Conservation (phyloP, 2,329 filamentous ascomycete genomes). For the Ophiocordyceps australis region DNA sequence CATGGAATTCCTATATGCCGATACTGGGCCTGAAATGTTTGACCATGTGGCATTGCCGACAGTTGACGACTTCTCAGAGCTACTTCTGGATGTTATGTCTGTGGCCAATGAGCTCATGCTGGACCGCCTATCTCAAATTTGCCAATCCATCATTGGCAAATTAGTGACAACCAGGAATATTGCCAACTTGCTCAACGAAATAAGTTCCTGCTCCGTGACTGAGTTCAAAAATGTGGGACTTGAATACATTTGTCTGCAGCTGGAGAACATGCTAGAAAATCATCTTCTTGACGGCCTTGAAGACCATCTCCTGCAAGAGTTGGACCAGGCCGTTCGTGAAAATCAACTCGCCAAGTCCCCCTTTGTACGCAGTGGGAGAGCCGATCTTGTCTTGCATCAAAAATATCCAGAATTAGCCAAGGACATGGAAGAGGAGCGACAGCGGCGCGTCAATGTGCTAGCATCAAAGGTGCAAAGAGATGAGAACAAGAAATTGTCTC, state of each 20-base stretch:
- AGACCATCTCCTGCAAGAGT: slow-evolving; percentile 59
- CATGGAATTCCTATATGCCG: slow-evolving; percentile 66
- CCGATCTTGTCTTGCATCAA: slow-evolving; percentile 47
- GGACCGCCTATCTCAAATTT: slow-evolving; percentile 74
- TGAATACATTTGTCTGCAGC: slow-evolving; percentile 80
- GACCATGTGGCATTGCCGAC: slow-evolving; percentile 52
- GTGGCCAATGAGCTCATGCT: slow-evolving; percentile 93
- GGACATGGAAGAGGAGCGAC: slow-evolving; percentile 50
- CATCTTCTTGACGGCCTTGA: slow-evolving; percentile 75
- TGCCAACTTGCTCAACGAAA: slow-evolving; percentile 66
- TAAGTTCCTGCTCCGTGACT: slow-evolving; percentile 65
- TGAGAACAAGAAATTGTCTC: slow-evolving; percentile 42
- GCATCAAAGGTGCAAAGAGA: slow-evolving; percentile 47
- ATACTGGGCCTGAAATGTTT: slow-evolving; percentile 66
- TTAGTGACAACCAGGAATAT: slow-evolving; percentile 82
- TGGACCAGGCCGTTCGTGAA: slow-evolving; percentile 62
- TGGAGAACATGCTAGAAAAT: slow-evolving; percentile 86
- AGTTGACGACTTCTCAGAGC: slow-evolving; percentile 70
- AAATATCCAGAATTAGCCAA: slow-evolving; percentile 42
- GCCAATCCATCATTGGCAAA: slow-evolving; percentile 65
- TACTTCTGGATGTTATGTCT: slow-evolving; percentile 80
- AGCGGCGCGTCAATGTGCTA: slow-evolving; percentile 59
- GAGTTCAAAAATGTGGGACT: slow-evolving; percentile 78
- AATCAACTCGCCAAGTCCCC: slow-evolving; percentile 69
- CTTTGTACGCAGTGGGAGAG: slow-evolving; percentile 57